Conservation (phyloP, 371 early-diverging fungal species). For the Mucor racemosus region DNA sequence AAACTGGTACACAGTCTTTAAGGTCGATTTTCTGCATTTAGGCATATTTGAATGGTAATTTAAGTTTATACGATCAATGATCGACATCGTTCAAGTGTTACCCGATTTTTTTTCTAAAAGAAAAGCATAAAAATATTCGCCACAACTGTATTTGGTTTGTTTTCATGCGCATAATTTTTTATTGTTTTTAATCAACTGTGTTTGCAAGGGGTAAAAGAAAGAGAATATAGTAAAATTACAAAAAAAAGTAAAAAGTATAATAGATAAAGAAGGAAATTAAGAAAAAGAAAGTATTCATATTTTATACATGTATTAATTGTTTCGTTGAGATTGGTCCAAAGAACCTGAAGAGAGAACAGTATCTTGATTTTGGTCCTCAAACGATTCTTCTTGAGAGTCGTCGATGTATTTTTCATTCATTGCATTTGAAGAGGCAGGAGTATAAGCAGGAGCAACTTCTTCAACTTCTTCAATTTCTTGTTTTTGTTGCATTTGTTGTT, state of each 20-base stretch:
- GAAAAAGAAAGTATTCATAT: not conserved
- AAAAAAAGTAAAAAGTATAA: not conserved
- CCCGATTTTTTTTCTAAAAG: too few relatives aligned
- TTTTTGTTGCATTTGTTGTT: not conserved
- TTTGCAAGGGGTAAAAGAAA: not conserved
- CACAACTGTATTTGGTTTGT: too few relatives aligned
- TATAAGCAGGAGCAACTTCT: slow-evolving; percentile 20
- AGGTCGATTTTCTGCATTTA: too few relatives aligned
- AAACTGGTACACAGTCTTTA: too few relatives aligned
- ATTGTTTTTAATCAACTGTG: too few relatives aligned
- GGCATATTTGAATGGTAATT: too few relatives aligned
- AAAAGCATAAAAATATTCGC: too few relatives aligned
- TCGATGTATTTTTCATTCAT: not conserved
- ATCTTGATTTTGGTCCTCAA: slow-evolving; percentile 37
- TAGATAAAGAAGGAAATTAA: not conserved
- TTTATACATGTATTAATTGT: not conserved
- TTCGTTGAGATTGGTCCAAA: slow-evolving; percentile 15
- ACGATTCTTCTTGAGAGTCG: slow-evolving; percentile 10
- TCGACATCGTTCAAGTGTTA: too few relatives aligned
- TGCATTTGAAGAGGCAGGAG: not conserved
- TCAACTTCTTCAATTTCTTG: slow-evolving; percentile 7
- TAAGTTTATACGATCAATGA: too few relatives aligned
- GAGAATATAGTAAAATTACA: not conserved
- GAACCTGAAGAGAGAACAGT: slow-evolving; percentile 32
- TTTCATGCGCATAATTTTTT: too few relatives aligned